These are phyloP conservation scores for Capronia coronata DNA, from an alignment of 2,329 filamentous ascomycete genomes.

Conservation along the genomic window DNA sequence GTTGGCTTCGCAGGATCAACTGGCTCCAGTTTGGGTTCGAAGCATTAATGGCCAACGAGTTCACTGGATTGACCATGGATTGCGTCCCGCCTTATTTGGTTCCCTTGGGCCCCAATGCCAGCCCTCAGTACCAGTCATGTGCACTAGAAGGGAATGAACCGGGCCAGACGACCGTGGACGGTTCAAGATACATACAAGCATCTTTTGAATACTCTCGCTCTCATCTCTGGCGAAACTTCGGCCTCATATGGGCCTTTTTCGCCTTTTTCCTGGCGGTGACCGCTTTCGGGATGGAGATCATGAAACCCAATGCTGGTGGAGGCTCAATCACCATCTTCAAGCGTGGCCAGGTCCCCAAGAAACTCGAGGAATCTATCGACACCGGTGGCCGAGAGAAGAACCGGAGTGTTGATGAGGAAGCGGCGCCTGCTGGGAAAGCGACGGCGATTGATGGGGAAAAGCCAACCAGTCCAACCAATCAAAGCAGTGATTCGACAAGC, in stretches of 20 bases:
- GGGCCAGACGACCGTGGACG: slow-evolving; percentile 48
- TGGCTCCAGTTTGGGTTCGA: slow-evolving; percentile 66
- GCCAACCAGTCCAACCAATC: slow-evolving; percentile 24
- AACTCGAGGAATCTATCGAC: slow-evolving; percentile 52
- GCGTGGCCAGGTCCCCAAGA: slow-evolving; percentile 56
- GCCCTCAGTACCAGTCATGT: slow-evolving; percentile 52
- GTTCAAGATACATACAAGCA: slow-evolving; percentile 50
- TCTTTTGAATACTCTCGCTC: slow-evolving; percentile 50
- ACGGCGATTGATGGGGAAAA: slow-evolving; percentile 14
- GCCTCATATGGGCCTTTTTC: slow-evolving; percentile 71
- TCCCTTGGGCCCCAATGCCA: slow-evolving; percentile 45
- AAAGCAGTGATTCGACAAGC: slow-evolving; percentile 28
- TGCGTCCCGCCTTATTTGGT: slow-evolving; percentile 53
- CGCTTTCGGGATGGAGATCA: slow-evolving; percentile 68
- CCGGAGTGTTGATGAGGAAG: slow-evolving; percentile 47
- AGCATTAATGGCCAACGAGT: slow-evolving; percentile 63
- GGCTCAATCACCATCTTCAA: slow-evolving; percentile 74
- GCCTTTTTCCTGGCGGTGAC: slow-evolving; percentile 69
- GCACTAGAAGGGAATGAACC: slow-evolving; percentile 52
- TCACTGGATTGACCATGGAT: slow-evolving; percentile 51
- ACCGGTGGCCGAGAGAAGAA: slow-evolving; percentile 39
- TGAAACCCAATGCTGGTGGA: slow-evolving; percentile 74
- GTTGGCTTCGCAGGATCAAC: slow-evolving; percentile 60
- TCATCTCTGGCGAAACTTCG: slow-evolving; percentile 67
- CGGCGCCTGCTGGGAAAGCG: not conserved